These are phyloP conservation scores for Neurospora sublineolata DNA, from an alignment of 495 filamentous ascomycete genomes.

Conservation along the genomic window DNA sequence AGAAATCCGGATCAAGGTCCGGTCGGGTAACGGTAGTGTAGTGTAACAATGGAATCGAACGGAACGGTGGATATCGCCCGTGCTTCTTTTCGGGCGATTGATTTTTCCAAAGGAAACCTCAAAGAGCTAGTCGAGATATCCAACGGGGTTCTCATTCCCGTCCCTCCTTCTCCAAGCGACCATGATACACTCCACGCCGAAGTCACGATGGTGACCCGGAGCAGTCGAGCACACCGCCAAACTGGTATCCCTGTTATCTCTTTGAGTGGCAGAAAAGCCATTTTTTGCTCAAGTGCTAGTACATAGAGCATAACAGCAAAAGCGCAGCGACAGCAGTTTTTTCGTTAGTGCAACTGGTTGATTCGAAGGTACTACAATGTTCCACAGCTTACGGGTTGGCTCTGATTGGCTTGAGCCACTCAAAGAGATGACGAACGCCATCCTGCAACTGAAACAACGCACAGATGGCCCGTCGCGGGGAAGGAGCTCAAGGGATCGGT, in stretches of 20 bases:
- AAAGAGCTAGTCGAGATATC: background rate
- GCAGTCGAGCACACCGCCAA: background rate
- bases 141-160: background rate
- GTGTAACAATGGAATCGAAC: background rate
- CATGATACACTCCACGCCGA: background rate
- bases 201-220: background rate
- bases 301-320: too few relatives aligned
- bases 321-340: too few relatives aligned
- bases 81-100: background rate
- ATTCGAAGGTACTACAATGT: too few relatives aligned
- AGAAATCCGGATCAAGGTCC: background rate
- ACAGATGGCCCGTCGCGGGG: background rate
- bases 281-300: too few relatives aligned
- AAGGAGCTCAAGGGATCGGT: background rate
- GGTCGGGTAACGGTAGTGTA: background rate
- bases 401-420: too few relatives aligned
- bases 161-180: background rate
- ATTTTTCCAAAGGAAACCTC: background rate
- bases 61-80: background rate
- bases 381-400: too few relatives aligned
- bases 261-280: background rate
- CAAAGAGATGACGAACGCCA: background rate
- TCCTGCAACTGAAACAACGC: background rate
- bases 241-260: background rate
- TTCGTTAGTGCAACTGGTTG: too few relatives aligned